Percentiles rank a stretch among this genome's conserved stretches.
Evolutionary conservation across 148 eudicot genomes (phyloP).

Genomic region (Vaccinium darrowii): DNA sequence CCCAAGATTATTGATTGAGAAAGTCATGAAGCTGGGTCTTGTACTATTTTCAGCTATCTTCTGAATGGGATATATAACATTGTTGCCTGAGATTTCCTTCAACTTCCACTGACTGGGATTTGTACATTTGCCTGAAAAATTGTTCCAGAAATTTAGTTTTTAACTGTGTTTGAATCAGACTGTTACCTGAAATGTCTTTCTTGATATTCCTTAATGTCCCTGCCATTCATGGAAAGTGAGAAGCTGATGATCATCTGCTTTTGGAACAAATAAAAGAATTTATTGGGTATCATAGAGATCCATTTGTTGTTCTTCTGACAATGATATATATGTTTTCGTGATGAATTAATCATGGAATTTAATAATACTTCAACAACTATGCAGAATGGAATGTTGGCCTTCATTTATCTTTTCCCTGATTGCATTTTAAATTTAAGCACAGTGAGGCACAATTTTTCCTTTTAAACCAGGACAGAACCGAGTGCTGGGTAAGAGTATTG

Average conservation of each 20-base stretch:
- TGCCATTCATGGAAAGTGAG: not conserved
- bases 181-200: not conserved
- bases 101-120: not conserved
- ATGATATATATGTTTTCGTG: not conserved
- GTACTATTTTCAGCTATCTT: not conserved
- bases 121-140: not conserved
- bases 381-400: not conserved
- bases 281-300: not conserved
- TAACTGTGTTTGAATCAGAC: not conserved
- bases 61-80: conserved; percentile 7
- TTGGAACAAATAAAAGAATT: not conserved
- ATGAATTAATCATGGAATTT: not conserved
- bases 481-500: conserved; percentile 42
- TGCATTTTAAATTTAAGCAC: conserved; percentile 7
- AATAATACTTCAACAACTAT: conserved; percentile 3
- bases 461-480: conserved; percentile 70
- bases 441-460: conserved; percentile 2
- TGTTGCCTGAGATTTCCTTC: not conserved
- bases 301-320: not conserved
- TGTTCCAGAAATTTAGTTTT: not conserved
- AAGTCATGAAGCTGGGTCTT: not conserved
- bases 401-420: conserved; percentile 6
- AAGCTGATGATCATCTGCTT: not conserved
- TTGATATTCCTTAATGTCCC: not conserved
- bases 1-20: not conserved